Evolutionary conservation across 1,284 basidiomycete species (phyloP).

Genomic region (Cryptococcus sp.): DNA sequence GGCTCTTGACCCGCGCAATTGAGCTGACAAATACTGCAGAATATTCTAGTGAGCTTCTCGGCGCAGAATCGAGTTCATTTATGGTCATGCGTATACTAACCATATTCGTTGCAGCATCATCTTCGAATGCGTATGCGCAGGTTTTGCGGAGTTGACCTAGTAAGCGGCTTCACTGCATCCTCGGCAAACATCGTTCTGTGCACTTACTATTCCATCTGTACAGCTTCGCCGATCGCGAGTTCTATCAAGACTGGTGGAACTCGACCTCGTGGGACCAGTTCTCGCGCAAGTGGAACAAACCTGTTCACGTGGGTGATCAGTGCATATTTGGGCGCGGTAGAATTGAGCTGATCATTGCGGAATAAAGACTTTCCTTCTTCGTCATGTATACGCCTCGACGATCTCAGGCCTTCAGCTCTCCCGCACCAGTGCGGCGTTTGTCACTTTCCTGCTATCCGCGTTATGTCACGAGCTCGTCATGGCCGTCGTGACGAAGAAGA

Average conservation of each 20-base stretch:
- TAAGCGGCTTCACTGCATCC: constrained; percentile 52
- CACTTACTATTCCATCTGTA: constrained; percentile 6
- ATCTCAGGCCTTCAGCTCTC: constrained; percentile 76
- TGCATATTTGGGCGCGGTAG: not conserved
- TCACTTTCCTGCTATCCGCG: constrained; percentile 89
- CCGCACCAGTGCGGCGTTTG: constrained; percentile 75
- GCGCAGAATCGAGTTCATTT: too few species aligned
- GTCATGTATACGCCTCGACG: constrained; percentile 90
- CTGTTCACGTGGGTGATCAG: constrained; percentile 49
- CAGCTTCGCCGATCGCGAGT: constrained; percentile 92
- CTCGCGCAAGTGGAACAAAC: constrained; percentile 92
- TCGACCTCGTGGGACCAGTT: constrained; percentile 96
- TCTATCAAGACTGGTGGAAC: constrained; percentile 99
- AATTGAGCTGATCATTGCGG: constrained; percentile 29
- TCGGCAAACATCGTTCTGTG: not conserved
- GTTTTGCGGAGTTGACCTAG: constrained; percentile 88
- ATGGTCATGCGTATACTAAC: too few species aligned
- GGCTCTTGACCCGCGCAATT: not conserved
- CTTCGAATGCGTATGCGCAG: constrained; percentile 91
- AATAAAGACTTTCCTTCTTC: constrained; percentile 83
- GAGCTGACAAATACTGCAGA: constrained; percentile 20
- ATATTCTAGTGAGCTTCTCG: constrained; percentile 48
- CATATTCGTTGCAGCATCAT: constrained; percentile 27
- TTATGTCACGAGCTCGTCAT: constrained; percentile 93
- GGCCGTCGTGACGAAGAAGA: constrained; percentile 90